Evolutionary conservation across 169 alveolate species (phyloP), one percentile per base, ranked within the genome.

Genomic region (Neospora caninum): DNA sequence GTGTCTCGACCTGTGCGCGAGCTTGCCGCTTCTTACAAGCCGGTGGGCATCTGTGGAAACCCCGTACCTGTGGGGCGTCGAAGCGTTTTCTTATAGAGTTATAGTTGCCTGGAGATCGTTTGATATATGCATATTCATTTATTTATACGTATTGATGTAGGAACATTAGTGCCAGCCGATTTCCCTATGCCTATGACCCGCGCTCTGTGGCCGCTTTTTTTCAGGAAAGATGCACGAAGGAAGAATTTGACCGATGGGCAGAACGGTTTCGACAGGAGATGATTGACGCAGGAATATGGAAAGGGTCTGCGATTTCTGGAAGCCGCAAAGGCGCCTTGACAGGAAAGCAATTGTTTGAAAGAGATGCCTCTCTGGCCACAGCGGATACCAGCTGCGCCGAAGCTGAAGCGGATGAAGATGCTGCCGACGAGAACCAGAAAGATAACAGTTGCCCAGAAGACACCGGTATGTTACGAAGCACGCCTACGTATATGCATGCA

Each of bases 201-300:
- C n/a, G n/a, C n/a, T n/a, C n/a, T n/a, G n/a, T n/a, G n/a, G n/a
- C n/a, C 58, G 58, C 58, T 13, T 49, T 6, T 41, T 54, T 42
- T 39, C 64, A 88, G 93, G 93, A 88, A 41, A 82, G 93, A 20
- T 88, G 93, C 64, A 88, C 93, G 53, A 88, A 58, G 93, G 82
- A 88, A 39, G 93, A 88, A 45, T 88, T 88, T 41, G 93, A 88
- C 20, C 64, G 86, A 27, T 88, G 93, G 93, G 93, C 93, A 7
- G 86, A 41, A 20, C 34, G 39, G 41, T 88, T 88, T 39, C 84
- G 86, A 53, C 54, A 39, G 42, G 93, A 88, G 34, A 54, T 88
- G 93, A 34, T 49, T n/a, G 86, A 38, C 39, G 34, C 34, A 39
- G 86, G 86, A 0, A 67, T 88, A 16, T 88, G 93, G 93, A 88